Conservation (phyloP, 140 eudicot genomes). For the Ambrosia hybrid region DNA sequence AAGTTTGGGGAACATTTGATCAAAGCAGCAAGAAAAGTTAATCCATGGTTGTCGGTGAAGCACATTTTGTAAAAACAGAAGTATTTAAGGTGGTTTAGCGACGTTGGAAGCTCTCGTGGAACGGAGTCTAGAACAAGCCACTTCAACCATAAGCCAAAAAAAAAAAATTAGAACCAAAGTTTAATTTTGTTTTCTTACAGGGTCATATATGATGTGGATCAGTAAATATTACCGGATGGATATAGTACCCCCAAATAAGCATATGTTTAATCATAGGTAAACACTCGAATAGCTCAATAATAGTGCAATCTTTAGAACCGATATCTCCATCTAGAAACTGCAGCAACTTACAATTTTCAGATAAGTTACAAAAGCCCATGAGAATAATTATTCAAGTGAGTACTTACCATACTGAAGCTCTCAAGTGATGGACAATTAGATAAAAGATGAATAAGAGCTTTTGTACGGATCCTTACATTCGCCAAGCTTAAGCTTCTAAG, state of each 20-base stretch:
- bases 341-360: background rate
- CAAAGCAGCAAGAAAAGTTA: background rate
- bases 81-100: conserved; percentile 6
- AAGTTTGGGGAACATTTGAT: background rate
- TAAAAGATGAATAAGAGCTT: background rate
- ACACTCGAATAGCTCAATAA: conserved; percentile 6
- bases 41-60: background rate
- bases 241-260: background rate
- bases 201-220: background rate
- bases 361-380: background rate
- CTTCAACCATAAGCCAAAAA: background rate
- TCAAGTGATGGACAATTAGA: background rate
- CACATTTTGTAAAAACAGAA: background rate
- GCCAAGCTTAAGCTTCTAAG: background rate
- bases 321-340: background rate
- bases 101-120: background rate
- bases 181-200: background rate
- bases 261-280: background rate
- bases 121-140: background rate
- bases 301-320: background rate
- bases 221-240: background rate
- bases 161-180: background rate
- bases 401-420: background rate
- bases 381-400: background rate
- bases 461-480: background rate